Evolutionary conservation across 2,329 filamentous ascomycete genomes (phyloP).

Genomic region (Cytospora piceae): DNA sequence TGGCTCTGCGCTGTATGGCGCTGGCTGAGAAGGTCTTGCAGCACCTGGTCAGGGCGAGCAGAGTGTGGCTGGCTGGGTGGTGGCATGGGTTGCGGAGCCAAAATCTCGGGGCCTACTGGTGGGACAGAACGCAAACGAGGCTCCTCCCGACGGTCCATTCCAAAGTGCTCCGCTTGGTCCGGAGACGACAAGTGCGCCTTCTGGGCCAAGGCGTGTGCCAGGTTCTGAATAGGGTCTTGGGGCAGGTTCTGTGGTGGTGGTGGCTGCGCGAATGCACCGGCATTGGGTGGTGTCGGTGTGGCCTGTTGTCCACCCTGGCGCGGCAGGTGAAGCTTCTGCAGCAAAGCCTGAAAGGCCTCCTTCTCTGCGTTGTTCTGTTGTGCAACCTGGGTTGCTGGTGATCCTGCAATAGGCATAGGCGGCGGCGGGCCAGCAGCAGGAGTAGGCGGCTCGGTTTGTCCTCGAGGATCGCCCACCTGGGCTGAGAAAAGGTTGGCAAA

Average conservation of each 20-base stretch:
- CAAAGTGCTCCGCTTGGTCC: slow-evolving; percentile 53
- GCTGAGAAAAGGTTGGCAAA: slow-evolving; percentile 80
- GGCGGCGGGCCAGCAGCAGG: slow-evolving; percentile 43
- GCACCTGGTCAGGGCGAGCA: slow-evolving; percentile 60
- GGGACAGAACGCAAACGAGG: slow-evolving; percentile 44
- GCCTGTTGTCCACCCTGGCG: slow-evolving; percentile 23
- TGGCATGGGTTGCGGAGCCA: slow-evolving; percentile 51
- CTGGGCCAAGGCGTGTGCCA: slow-evolving; percentile 32
- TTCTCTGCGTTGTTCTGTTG: slow-evolving; percentile 67
- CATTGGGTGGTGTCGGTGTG: slow-evolving; percentile 47
- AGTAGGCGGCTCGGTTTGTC: slow-evolving; percentile 53
- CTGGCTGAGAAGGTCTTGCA: slow-evolving; percentile 64
- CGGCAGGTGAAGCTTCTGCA: slow-evolving; percentile 75
- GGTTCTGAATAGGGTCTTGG: slow-evolving; percentile 27
- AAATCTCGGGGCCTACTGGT: slow-evolving; percentile 55
- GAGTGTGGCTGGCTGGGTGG: slow-evolving; percentile 50
- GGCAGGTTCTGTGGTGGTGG: slow-evolving; percentile 31
- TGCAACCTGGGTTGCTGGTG: slow-evolving; percentile 17
- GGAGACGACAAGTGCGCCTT: slow-evolving; percentile 51
- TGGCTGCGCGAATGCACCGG: slow-evolving; percentile 49
- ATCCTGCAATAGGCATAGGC: slow-evolving; percentile 9
- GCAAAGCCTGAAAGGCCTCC: slow-evolving; percentile 80
- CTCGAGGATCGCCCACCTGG: slow-evolving; percentile 42
- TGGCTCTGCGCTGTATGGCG: slow-evolving; percentile 61
- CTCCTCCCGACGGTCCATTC: slow-evolving; percentile 50